Conservation (phyloP, 83 land plant genomes). For the Picea abies region DNA sequence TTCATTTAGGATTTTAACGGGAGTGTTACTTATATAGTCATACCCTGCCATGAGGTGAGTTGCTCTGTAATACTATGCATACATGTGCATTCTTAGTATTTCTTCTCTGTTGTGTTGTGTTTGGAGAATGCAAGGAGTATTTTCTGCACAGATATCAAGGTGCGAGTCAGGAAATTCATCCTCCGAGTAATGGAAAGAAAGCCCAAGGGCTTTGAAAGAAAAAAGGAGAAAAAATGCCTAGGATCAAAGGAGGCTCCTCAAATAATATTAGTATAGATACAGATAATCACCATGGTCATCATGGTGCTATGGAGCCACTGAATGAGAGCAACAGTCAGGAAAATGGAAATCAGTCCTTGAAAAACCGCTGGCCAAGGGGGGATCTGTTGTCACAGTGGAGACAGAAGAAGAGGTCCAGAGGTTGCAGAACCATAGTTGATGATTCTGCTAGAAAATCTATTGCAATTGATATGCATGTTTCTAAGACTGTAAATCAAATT, state of each 20-base stretch:
- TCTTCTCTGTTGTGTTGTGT: not conserved
- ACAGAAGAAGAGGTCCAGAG: slow-evolving; percentile 16
- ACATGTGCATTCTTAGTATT: not conserved
- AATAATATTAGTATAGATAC: not conserved
- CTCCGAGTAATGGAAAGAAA: not conserved
- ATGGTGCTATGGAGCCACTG: not conserved
- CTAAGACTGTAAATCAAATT: not conserved
- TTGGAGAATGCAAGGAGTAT: not conserved
- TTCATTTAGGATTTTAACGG: not conserved
- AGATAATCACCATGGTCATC: not conserved
- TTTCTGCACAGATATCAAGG: slow-evolving; percentile 8
- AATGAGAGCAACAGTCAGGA: not conserved
- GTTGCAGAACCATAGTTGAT: slow-evolving; percentile 3
- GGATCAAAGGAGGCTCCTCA: slow-evolving; percentile 2
- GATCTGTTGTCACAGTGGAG: slow-evolving; percentile 15
- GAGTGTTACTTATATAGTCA: not conserved
- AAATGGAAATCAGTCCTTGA: not conserved
- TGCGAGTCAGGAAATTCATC: not conserved
- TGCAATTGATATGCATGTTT: not conserved
- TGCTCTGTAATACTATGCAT: not conserved
- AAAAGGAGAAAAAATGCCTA: slow-evolving; percentile 4
- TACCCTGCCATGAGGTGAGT: slow-evolving; percentile 4
- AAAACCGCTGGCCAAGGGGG: not conserved
- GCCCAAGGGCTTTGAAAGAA: not conserved
- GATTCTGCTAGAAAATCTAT: slow-evolving; percentile 10